Percentiles rank a stretch among this genome's conserved stretches.
Evolutionary conservation across 768 basidiomycete species (phyloP).

Genomic region (Kwoniella sp.): DNA sequence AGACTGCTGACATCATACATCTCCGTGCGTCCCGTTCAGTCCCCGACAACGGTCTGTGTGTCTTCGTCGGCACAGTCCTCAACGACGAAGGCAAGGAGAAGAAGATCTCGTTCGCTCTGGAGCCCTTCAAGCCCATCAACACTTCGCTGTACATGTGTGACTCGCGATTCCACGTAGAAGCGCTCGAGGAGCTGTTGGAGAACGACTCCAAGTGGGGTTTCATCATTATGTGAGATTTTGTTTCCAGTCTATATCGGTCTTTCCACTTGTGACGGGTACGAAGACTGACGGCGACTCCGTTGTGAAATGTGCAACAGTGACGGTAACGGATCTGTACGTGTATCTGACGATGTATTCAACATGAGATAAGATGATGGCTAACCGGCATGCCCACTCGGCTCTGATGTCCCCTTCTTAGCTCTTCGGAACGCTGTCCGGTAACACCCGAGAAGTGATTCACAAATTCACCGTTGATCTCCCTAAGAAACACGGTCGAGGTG

Average conservation of each 20-base stretch:
- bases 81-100: constrained; percentile 99
- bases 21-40: constrained; percentile 59
- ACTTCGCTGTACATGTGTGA: constrained; percentile 99
- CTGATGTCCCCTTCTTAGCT: too few relatives aligned
- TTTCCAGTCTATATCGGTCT: constrained; percentile 8
- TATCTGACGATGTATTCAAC: too few relatives aligned
- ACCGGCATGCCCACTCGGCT: too few relatives aligned
- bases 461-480: constrained; percentile 99
- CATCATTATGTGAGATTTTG: constrained; percentile 95
- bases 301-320: constrained; percentile 23
- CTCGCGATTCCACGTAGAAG: constrained; percentile 87
- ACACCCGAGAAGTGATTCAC: constrained; percentile 95
- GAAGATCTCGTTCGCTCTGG: constrained; percentile 97
- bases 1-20: too few relatives aligned
- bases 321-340: constrained; percentile 70
- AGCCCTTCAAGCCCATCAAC: constrained; percentile 98
- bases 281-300: too few relatives aligned
- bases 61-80: constrained; percentile 96
- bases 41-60: constrained; percentile 92
- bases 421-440: constrained; percentile 92
- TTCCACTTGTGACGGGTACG: too few relatives aligned
- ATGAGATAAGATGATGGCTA: too few relatives aligned
- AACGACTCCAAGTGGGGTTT: constrained; percentile 97
- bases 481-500: constrained; percentile 99
- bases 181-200: constrained; percentile 91